Percentiles rank a stretch among this genome's conserved stretches.
Conservation (phyloP, 1,284 basidiomycete species). For the Cystobasidium slooffiae region DNA sequence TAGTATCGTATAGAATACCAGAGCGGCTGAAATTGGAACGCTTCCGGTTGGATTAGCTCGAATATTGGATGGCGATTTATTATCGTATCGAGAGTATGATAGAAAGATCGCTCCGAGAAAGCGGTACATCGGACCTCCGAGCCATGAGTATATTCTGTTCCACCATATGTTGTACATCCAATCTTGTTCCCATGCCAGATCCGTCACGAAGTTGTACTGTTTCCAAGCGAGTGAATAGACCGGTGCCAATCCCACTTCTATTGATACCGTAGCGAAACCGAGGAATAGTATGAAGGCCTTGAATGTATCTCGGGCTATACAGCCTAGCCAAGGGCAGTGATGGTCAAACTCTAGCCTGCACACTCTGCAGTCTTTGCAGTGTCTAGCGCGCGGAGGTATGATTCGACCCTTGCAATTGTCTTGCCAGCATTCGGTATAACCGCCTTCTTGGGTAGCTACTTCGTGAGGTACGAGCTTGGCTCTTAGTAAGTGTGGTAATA, state of each 20-base stretch:
- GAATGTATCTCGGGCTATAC: constrained; percentile 30
- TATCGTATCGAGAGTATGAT: constrained; percentile 13
- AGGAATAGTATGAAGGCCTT: constrained; percentile 36
- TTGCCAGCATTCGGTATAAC: constrained; percentile 34
- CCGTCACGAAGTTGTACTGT: constrained; percentile 15
- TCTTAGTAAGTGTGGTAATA: not conserved
- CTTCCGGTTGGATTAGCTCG: not conserved
- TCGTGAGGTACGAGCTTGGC: constrained; percentile 12
- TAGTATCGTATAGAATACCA: constrained; percentile 16
- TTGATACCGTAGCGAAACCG: constrained; percentile 5
- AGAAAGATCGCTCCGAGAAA: constrained; percentile 23
- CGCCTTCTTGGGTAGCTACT: not conserved
- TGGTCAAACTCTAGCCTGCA: constrained; percentile 44
- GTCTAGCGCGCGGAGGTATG: constrained; percentile 33
- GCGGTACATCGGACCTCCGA: constrained; percentile 36
- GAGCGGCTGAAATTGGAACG: constrained; percentile 2
- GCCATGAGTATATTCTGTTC: constrained; percentile 34
- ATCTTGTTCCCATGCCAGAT: constrained; percentile 10
- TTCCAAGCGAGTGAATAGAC: constrained; percentile 14
- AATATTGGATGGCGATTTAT: not conserved
- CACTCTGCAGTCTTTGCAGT: constrained; percentile 42
- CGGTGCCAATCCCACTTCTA: constrained; percentile 6
- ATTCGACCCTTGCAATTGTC: constrained; percentile 41
- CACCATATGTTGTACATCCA: constrained; percentile 36
- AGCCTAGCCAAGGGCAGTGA: constrained; percentile 45